phyloP scores from a whole-genome alignment of 139 green algal species.

The Prasinococcaceae sp. region DNA sequence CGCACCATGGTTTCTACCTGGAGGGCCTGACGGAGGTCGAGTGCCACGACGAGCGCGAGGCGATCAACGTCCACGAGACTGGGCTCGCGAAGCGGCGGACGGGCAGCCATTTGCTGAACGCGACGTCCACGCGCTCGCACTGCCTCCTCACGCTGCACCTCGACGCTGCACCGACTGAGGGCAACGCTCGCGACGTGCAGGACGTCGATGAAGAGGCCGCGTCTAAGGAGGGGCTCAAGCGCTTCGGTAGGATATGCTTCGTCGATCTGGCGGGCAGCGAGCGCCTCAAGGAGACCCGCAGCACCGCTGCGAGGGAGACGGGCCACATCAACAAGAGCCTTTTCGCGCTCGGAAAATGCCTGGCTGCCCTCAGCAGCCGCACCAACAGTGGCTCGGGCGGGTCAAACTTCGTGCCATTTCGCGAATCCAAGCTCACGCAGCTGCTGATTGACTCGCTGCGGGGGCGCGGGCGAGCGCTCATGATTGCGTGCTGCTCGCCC shows the following conservation, averaged over 20 bases:
- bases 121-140: constrained; percentile 42
- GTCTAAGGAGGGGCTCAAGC: neutral
- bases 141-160: constrained; percentile 55
- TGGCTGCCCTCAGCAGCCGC: neutral
- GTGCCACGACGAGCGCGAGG: constrained; percentile 14
- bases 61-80: constrained; percentile 8
- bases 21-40: constrained; percentile 26
- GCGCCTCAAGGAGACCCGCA: constrained; percentile 43
- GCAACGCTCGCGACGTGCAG: constrained; percentile 9
- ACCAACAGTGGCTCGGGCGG: neutral
- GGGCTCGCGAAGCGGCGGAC: constrained; percentile 7
- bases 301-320: constrained; percentile 36
- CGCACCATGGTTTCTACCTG: constrained; percentile 39
- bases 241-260: constrained; percentile 32
- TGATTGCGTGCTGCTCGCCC: constrained; percentile 53
- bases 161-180: neutral
- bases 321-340: constrained; percentile 48
- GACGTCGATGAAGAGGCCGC: neutral
- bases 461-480: constrained; percentile 33
- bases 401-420: constrained; percentile 18
- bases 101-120: constrained; percentile 41
- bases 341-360: constrained; percentile 44
- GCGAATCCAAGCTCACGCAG: constrained; percentile 44
- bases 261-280: constrained; percentile 57
- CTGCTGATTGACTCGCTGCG: constrained; percentile 40